A percentile compares a stretch with the other conserved stretches of the same genome.
These are phyloP conservation scores for Corrigiola litoralis DNA, from an alignment of 179 eudicot genomes.

Conservation along the genomic window DNA sequence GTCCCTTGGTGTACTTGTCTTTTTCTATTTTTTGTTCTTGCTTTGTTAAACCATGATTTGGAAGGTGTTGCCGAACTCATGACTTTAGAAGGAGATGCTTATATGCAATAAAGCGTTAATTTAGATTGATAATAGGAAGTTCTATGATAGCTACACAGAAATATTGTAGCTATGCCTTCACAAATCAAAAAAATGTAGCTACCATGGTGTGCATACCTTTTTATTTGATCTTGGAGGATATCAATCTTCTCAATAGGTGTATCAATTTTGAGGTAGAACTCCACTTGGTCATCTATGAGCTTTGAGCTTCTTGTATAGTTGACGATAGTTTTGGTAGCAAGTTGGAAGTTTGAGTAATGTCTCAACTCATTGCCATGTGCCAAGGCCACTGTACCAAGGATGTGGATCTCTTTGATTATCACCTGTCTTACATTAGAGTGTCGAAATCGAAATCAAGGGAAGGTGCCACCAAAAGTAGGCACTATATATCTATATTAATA, in stretches of 20 bases:
- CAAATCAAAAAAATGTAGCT: not conserved
- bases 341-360: slow-evolving; percentile 15
- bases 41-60: too few relatives aligned
- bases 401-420: slow-evolving; percentile 9
- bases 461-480: not conserved
- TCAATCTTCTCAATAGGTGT: not conserved
- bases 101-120: too few relatives aligned
- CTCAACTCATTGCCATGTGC: slow-evolving; percentile 19
- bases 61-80: too few relatives aligned
- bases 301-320: slow-evolving; percentile 26
- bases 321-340: not conserved
- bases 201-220: not conserved
- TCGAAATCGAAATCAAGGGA: not conserved
- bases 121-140: too few relatives aligned
- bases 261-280: not conserved
- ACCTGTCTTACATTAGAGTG: slow-evolving; percentile 5
- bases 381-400: slow-evolving; percentile 13
- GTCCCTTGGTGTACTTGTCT: too few relatives aligned
- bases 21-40: too few relatives aligned
- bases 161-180: not conserved
- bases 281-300: slow-evolving; percentile 18
- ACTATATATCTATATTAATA: not conserved
- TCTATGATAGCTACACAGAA: too few relatives aligned
- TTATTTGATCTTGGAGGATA: not conserved
- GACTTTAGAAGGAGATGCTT: too few relatives aligned